Evolutionary conservation across 208 protist genomes (phyloP).

Genomic region (Angomonas ambiguus): DNA sequence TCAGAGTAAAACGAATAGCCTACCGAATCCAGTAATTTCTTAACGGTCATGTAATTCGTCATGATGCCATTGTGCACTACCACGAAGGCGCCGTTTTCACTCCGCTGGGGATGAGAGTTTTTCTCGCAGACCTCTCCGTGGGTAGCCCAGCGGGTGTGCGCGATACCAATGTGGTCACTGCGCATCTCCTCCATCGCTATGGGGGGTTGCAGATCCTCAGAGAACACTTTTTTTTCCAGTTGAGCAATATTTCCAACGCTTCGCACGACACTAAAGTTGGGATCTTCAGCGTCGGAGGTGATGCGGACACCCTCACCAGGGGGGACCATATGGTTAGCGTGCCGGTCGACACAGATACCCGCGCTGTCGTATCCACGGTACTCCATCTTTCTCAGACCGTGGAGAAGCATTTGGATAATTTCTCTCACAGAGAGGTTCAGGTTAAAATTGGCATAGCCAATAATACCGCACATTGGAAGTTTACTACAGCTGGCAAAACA

Average conservation of each 20-base stretch:
- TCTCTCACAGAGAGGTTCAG: constrained; percentile 26
- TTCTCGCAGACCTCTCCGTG: constrained; percentile 89
- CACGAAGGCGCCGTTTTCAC: constrained; percentile 67
- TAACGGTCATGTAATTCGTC: constrained; percentile 89
- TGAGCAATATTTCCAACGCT: constrained; percentile 77
- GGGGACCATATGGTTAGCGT: background rate
- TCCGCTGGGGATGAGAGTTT: constrained; percentile 93
- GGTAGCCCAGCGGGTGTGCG: constrained; percentile 98
- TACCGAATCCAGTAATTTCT: constrained; percentile 58
- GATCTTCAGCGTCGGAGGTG: constrained; percentile 6
- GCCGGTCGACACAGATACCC: constrained; percentile 74
- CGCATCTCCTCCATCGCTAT: constrained; percentile 37
- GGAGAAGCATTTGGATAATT: constrained; percentile 72
- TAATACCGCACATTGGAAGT: constrained; percentile 86
- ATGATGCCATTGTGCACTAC: constrained; percentile 97
- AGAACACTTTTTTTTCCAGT: constrained; percentile 51
- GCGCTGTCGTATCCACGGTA: constrained; percentile 96
- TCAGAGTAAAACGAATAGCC: constrained; percentile 85
- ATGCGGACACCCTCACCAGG: background rate
- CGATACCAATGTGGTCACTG: constrained; percentile 76
- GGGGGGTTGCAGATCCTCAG: constrained; percentile 11
- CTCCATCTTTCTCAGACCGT: constrained; percentile 89
- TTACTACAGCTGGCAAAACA: background rate
- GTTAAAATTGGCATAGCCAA: constrained; percentile 70
- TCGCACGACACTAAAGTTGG: constrained; percentile 47